Evolutionary conservation across 2,329 filamentous ascomycete species (phyloP).

Genomic region (Bipolaris oryzae): DNA sequence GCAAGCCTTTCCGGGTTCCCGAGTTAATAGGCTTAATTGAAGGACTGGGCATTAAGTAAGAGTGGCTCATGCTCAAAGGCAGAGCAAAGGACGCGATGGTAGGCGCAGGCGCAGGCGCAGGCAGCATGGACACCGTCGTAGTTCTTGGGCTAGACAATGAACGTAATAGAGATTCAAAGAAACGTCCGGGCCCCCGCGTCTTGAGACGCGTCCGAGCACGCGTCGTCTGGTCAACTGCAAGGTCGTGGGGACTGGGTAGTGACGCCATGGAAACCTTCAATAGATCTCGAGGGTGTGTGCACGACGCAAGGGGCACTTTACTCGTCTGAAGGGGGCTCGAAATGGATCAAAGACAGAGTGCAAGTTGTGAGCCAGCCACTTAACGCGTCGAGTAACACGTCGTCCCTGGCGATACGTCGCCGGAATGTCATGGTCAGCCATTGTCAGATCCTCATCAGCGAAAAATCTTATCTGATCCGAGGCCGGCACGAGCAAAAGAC

Average conservation of each 20-base stretch:
- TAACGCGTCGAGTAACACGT: constrained; percentile 12
- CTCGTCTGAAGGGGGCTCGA: not conserved
- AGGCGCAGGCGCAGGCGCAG: not conserved
- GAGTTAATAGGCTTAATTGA: constrained; percentile 6
- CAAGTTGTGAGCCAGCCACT: not conserved
- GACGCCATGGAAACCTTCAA: constrained; percentile 7
- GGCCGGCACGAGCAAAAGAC: constrained; percentile 18
- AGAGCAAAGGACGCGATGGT: not conserved
- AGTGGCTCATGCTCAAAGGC: not conserved
- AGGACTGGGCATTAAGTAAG: not conserved
- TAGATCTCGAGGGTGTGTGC: constrained; percentile 2
- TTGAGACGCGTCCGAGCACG: constrained; percentile 17
- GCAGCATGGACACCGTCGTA: no score
- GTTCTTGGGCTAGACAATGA: not conserved
- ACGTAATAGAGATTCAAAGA: not conserved
- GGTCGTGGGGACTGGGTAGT: not conserved
- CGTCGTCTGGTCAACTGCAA: constrained; percentile 16
- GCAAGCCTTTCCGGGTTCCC: constrained; percentile 68
- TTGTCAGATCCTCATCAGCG: constrained; percentile 18
- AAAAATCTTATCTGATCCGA: constrained; percentile 39
- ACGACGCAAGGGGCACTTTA: not conserved
- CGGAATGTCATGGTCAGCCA: constrained; percentile 8
- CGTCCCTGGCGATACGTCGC: not conserved
- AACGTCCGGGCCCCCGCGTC: not conserved
- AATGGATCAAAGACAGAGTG: not conserved